Percentiles rank a stretch among this genome's conserved stretches.
These are phyloP conservation scores for Oryza longistaminata DNA, from an alignment of 176 grass and related monocot genomes.

Conservation along the genomic window DNA sequence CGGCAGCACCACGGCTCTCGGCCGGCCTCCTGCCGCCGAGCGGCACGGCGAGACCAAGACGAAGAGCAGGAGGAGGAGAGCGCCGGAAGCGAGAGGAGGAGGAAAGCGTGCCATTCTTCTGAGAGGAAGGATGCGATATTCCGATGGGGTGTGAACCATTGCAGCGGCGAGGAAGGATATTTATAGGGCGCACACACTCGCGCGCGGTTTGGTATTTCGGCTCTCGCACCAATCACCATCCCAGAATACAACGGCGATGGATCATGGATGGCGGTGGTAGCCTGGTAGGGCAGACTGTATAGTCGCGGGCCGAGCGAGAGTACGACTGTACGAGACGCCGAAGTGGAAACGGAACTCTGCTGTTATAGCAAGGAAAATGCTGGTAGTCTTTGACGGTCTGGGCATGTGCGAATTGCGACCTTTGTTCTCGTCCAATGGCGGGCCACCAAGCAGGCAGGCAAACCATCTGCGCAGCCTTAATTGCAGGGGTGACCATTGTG, in stretches of 20 bases:
- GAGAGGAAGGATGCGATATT: background rate
- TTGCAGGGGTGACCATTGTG: too few species aligned
- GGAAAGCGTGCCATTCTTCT: background rate
- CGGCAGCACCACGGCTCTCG: slow-evolving; percentile 39
- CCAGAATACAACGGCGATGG: background rate
- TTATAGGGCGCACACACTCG: too few species aligned
- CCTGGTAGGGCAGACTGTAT: too few species aligned
- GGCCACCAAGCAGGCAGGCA: background rate
- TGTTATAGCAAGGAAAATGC: too few species aligned
- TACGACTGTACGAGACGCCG: background rate
- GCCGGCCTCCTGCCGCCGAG: background rate
- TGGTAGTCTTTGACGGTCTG: background rate
- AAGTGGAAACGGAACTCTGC: background rate
- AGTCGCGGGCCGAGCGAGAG: too few species aligned
- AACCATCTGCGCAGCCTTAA: too few species aligned
- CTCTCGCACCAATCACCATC: too few species aligned
- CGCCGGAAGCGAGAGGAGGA: background rate
- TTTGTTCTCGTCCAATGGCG: background rate
- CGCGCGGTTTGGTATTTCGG: too few species aligned
- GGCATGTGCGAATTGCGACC: background rate
- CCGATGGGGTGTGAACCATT: background rate
- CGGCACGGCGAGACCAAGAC: background rate
- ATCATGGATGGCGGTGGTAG: background rate
- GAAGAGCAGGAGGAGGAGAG: background rate
- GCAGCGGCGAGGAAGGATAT: too few species aligned